Base-by-base conservation (phyloP, 352 stramenopile genomes). In the Thraustochytrium sp. region DNA sequence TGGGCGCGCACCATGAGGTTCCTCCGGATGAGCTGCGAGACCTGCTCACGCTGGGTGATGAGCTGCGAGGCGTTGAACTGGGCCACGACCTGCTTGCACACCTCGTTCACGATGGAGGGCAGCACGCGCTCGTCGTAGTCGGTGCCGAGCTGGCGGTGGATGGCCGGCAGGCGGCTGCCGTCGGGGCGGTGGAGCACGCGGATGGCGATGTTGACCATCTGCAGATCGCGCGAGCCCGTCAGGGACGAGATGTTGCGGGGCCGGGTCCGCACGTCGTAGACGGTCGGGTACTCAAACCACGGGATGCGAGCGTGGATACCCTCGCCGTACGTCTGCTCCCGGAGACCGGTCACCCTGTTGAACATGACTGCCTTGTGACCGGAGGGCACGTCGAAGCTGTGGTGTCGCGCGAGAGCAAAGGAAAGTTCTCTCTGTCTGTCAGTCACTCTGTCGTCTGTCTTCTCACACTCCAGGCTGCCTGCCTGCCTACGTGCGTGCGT, bases 61-160 rank as follows among this genome's bases (percentile, higher is more conserved):
- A 99, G 90, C 88, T 99, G 96, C 29, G 96, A 94, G 34, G 97
- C 97, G 88, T 98, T 99, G 91, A 98, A 99, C 87, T 98, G 93
- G 1, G 97, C 97, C 29, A 99, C 96, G 44, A 99, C 95, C 80
- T 97, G 94, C 91, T 99, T 99, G 73, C 96, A 92, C 62, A 98
- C 96, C 90, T 99, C 97, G 89, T 99, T 99, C 78, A 99, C 84
- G 62, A 87, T 87, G 42, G 65, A 85, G 11, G 85, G 85, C 0
- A 87, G 76, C 16, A 87, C 85, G n/a, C 82, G 85, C 77, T 87
- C 85, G n/a, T 87, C 85, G 38, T 87, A 87, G 73, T 87, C 77
- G 2, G 83, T 86, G 46, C 59, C 63, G 34, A 84, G 68, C 5
- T 61, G 61, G 29, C 61, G 36, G 76, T 84, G 68, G 54, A 84